Evolutionary conservation across 2,329 filamentous ascomycete genomes (phyloP), one percentile per base, ranked within the genome.

Genomic region (Pestalotiopsis sp.): DNA sequence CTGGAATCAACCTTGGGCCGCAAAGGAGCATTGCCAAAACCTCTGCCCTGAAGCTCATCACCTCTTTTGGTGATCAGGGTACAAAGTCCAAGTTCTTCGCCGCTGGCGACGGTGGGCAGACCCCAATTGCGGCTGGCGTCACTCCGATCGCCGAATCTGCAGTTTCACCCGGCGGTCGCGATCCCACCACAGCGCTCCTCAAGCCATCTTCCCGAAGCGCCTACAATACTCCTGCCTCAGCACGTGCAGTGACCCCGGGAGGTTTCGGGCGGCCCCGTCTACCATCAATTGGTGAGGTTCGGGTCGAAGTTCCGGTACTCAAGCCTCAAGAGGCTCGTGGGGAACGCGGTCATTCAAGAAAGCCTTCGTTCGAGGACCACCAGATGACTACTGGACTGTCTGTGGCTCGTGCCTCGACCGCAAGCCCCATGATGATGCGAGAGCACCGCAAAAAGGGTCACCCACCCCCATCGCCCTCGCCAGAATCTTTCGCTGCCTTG

Each of bases 81-180:
- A 83, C 84, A 25, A 90, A 91, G 70, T 88, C 90, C 66, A 90
- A 89, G 79, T 90, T 93, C 80, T 89, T 91, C 73, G 82, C 84
- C 0, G 78, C 82, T 52, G 82, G 79, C 5, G 88, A 90, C 64
- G 87, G 85, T 45, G 87, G 87, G 9, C 84, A 84, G 72, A 97
- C 94, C 0, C 94, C 94, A 0, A 92, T 94, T 72, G 92, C 92
- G 11, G 91, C 90, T 1, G 93, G 92, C n/a, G 88, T 93, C 0
- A 98, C 95, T 0, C 95, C 95, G 0, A 98, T 98, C 75, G 91
- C 92, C 1, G 91, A 94, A 72, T 93, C 92, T 52, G 92, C 92
- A 1, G 81, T 91, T 57, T 94, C 92, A 27, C 94, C 94, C 0
- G 87, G 88, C 56, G 90, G 88, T 73, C 88, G 83, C 63, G 90